Evolutionary conservation across 306 rosid species (phyloP).

Genomic region (Glycine latifolia): DNA sequence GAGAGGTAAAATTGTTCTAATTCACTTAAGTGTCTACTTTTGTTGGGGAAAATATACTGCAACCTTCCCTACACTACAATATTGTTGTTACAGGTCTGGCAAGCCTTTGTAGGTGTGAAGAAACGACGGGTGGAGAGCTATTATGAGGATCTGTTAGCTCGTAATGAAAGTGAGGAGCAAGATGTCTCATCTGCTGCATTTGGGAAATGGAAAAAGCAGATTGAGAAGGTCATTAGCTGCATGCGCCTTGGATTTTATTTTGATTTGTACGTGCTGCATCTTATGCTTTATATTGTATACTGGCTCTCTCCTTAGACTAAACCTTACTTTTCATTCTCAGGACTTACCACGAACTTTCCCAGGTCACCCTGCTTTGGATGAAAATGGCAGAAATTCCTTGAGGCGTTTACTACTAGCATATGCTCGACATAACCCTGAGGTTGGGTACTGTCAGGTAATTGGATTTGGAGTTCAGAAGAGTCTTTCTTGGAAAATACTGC

Average conservation of each 20-base stretch:
- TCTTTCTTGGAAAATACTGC: slow-evolving; percentile 39
- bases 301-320: slow-evolving; percentile 65
- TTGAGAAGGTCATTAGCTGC: slow-evolving; percentile 99
- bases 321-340: slow-evolving; percentile 58
- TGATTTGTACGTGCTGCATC: slow-evolving; percentile 88
- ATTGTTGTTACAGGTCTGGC: slow-evolving; percentile 90
- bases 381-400: slow-evolving; percentile 83
- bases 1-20: slow-evolving; percentile 74
- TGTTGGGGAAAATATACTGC: slow-evolving; percentile 36
- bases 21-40: slow-evolving; percentile 44
- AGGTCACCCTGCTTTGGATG: slow-evolving; percentile 96
- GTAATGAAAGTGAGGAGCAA: slow-evolving; percentile 54
- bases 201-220: slow-evolving; percentile 92
- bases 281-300: slow-evolving; percentile 65
- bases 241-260: slow-evolving; percentile 90
- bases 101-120: slow-evolving; percentile 95
- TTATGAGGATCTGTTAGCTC: slow-evolving; percentile 76
- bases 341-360: slow-evolving; percentile 98
- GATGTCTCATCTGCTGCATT: slow-evolving; percentile 62
- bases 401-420: slow-evolving; percentile 92
- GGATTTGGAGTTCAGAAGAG: slow-evolving; percentile 37
- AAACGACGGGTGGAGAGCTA: slow-evolving; percentile 75
- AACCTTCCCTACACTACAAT: slow-evolving; percentile 56
- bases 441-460: slow-evolving; percentile 96
- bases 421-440: slow-evolving; percentile 92